These are phyloP conservation scores for Proliferodiscus dingleyae DNA, from an alignment of 2,329 filamentous ascomycete genomes.

Conservation along the genomic window DNA sequence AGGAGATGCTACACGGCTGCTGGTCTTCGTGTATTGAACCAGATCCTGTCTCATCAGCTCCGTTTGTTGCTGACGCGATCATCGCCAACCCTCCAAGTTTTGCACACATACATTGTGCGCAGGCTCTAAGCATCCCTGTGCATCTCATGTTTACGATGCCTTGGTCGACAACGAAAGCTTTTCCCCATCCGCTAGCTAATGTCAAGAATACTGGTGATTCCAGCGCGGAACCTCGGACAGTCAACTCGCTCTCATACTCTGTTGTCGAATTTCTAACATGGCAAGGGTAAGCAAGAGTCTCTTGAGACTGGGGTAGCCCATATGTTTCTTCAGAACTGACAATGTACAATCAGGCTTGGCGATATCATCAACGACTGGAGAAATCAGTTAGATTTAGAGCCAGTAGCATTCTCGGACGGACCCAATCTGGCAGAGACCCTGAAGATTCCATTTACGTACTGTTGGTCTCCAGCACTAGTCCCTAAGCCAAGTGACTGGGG, in stretches of 20 bases:
- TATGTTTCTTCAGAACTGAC: too few relatives aligned
- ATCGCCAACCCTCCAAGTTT: conserved; percentile 78
- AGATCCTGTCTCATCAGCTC: not conserved
- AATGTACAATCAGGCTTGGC: too few relatives aligned
- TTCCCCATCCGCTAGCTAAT: conserved; percentile 63
- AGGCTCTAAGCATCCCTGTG: conserved; percentile 68
- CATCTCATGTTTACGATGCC: conserved; percentile 81
- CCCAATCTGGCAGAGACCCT: conserved; percentile 71
- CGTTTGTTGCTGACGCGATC: conserved; percentile 58
- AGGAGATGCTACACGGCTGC: not conserved
- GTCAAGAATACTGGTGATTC: conserved; percentile 54
- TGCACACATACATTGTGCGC: conserved; percentile 71
- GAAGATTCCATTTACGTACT: conserved; percentile 46
- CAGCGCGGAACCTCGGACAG: conserved; percentile 55
- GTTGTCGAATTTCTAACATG: conserved; percentile 65
- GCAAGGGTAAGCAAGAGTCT: too few relatives aligned
- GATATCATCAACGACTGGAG: conserved; percentile 85
- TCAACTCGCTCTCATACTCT: conserved; percentile 62
- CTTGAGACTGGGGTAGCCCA: too few relatives aligned
- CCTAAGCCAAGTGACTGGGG: conserved; percentile 38
- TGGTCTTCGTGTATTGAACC: not conserved
- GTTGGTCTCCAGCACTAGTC: conserved; percentile 35
- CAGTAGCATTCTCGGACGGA: conserved; percentile 71
- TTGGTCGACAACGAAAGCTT: conserved; percentile 61
- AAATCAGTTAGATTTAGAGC: conserved; percentile 67